phyloP scores from a whole-genome alignment of 441 rosid genomes.

The Syzygium syzygioides region DNA sequence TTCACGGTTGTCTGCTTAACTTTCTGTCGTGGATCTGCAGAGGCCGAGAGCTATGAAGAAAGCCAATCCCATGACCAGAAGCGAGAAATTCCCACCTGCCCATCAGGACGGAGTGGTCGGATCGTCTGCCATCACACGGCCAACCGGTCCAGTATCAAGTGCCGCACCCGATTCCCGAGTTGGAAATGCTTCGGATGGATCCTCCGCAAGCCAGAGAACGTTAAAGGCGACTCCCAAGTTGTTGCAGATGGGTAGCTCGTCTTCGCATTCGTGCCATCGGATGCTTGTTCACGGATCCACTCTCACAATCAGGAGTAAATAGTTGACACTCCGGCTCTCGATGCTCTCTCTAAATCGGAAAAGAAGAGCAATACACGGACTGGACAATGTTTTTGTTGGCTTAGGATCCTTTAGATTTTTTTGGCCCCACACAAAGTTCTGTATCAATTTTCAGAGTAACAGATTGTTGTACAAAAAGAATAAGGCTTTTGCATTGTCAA shows the following conservation, averaged over 20 bases:
- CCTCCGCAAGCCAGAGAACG: background rate
- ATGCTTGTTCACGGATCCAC: background rate
- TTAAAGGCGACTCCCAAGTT: background rate
- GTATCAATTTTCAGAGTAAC: background rate
- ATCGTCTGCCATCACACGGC: background rate
- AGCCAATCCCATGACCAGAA: conserved; percentile 70
- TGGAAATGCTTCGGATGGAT: background rate
- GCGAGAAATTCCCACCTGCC: conserved; percentile 97
- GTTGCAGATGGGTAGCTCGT: background rate
- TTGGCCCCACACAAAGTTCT: background rate
- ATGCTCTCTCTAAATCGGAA: background rate
- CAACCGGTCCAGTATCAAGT: background rate
- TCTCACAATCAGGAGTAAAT: background rate
- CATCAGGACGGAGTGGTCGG: conserved; percentile 92
- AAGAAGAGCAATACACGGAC: background rate
- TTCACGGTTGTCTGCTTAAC: background rate
- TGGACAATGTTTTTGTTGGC: background rate
- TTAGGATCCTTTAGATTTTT: background rate
- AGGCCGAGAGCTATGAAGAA: conserved; percentile 60
- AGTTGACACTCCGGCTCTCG: background rate
- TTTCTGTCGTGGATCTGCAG: conserved; percentile 27
- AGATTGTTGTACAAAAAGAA: background rate
- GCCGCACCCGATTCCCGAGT: background rate
- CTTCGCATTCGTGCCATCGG: background rate
- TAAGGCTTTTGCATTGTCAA: background rate